Base-by-base conservation (phyloP, 805 yeast species). In the Candida sonorensis region DNA sequence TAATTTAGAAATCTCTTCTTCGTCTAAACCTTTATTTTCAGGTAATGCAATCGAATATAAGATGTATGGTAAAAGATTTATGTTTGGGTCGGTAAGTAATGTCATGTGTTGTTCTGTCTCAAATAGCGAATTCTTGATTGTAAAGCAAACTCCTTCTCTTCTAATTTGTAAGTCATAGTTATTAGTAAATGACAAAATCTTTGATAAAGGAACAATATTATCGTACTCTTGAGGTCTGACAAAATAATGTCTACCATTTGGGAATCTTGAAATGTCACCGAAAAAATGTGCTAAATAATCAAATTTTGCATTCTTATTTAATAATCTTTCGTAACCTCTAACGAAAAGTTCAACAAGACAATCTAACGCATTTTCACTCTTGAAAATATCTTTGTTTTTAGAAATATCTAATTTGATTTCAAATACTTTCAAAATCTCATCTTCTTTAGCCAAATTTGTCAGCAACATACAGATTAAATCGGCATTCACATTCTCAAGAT, bases 61-160 rank as follows among this genome's bases (percentile, higher is more conserved):
- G 16, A 90, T 68, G 46, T 81, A 84, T 5, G 95, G 94, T 49
- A 92, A 66, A 23, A 90, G 47, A 45, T 88, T 85, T 36, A 85
- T 76, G 7, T 66, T 59, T 23, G 68, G 75, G 46, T 82, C 81
- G 4, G 62, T 64, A 25, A 86, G 55, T 27, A 90, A 62, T 16
- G 52, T 55, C 45, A 59, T 59, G 52, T 90, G 97, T 22, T 72
- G 57, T 25, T 76, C 73, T 2, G 83, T 65, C 51, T 88, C 95
- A 50, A 90, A 90, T 30, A 90, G 62, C 0, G 90, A 73, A 58
- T 90, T 90, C 55, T 92, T 90, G 45, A 92, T 83, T 2, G 96
- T 82, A 5, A 94, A 81, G 2, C 94, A 94, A 23, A 85, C 88
- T 50, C 95, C 97, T 53, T 82, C 88, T 59, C 97, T 72, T 61